Base-by-base conservation (phyloP, 2,329 filamentous ascomycete genomes). In the Trichoderma sp. region DNA sequence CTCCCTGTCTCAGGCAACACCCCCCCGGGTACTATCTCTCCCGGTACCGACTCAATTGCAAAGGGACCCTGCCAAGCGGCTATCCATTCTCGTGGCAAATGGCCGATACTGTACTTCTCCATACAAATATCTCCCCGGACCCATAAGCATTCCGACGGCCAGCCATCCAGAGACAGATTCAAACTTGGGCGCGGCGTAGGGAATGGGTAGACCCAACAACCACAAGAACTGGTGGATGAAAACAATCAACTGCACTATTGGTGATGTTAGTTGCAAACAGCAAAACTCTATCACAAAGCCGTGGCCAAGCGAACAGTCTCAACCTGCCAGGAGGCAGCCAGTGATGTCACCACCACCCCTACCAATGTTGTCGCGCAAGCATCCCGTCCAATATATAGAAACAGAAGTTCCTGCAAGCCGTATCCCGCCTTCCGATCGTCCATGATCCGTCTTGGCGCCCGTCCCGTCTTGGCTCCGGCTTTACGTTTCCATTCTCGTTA, bases 321-420 rank as follows among this genome's bases (percentile, higher is more conserved):
- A 64, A 32, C 27, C 15, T 32, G 25, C 4, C 3, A 7, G 17
- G 60, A 64, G 59, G 59, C 45, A 53, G 32, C 61, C 61, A 45
- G 61, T 54, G 61, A 64, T 64, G 61, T 64, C 61, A 56, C 50
- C 39, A 60, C 5, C 13, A n/a, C 22, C 45, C 8, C 32, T 12
- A 37, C 42, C 32, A n/a, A 58, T 42, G 39, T 53, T 53, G 32
- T 22, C 25, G 32, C 48, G 32, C 32, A 17, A 53, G 22, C 45
- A 39, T 32, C 45, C 59, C 59, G n/a, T 63, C 34, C 59, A 53
- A 54, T 32, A 32, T 22, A 13, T 53, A 32, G 45, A 63, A 54
- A 56, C 61, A 64, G 61, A 64, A 64, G 61, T 64, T 64, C 61
- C 61, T 56, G 50, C 61, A 64, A 42, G 61, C 50, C 35, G 50